Conservation (phyloP, 2,329 filamentous ascomycete genomes). For the Torrubiellomyces zombiae region DNA sequence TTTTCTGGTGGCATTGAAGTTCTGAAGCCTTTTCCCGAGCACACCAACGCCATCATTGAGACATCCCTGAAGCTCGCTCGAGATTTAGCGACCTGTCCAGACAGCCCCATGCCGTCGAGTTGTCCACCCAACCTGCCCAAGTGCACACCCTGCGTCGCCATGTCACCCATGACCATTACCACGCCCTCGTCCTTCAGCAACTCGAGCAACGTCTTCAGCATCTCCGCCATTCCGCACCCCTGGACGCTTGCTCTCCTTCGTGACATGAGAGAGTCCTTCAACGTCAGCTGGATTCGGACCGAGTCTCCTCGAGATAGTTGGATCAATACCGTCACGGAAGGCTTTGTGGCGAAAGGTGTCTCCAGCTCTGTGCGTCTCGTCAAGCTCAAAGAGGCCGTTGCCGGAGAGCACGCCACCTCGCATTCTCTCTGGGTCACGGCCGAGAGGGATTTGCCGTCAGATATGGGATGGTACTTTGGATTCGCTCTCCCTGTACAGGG, state of each 20-base stretch:
- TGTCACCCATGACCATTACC: slow-evolving; percentile 48
- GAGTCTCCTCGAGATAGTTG: slow-evolving; percentile 61
- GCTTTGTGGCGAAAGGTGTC: slow-evolving; percentile 46
- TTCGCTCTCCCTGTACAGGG: slow-evolving; percentile 54
- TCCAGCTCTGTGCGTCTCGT: slow-evolving; percentile 47
- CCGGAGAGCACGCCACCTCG: slow-evolving; percentile 43
- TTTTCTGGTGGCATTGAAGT: slow-evolving; percentile 66
- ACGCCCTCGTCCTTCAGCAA: slow-evolving; percentile 56
- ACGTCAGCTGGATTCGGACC: slow-evolving; percentile 47
- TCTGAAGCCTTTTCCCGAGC: slow-evolving; percentile 59
- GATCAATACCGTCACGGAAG: slow-evolving; percentile 54
- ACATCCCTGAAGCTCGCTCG: slow-evolving; percentile 57
- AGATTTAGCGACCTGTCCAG: slow-evolving; percentile 59
- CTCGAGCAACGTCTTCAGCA: slow-evolving; percentile 54
- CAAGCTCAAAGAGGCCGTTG: slow-evolving; percentile 67
- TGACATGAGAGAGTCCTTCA: slow-evolving; percentile 42
- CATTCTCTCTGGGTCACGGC: slow-evolving; percentile 70
- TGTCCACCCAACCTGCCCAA: slow-evolving; percentile 69
- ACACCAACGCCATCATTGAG: slow-evolving; percentile 56
- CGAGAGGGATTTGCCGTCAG: slow-evolving; percentile 43
- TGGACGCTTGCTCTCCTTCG: slow-evolving; percentile 63
- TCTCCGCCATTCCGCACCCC: slow-evolving; percentile 80
- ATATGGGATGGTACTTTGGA: slow-evolving; percentile 80
- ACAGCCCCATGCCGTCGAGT: slow-evolving; percentile 53
- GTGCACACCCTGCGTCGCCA: slow-evolving; percentile 54